These are phyloP conservation scores for Endothia cerciana DNA, from an alignment of 2,329 filamentous ascomycete species.

Conservation along the genomic window DNA sequence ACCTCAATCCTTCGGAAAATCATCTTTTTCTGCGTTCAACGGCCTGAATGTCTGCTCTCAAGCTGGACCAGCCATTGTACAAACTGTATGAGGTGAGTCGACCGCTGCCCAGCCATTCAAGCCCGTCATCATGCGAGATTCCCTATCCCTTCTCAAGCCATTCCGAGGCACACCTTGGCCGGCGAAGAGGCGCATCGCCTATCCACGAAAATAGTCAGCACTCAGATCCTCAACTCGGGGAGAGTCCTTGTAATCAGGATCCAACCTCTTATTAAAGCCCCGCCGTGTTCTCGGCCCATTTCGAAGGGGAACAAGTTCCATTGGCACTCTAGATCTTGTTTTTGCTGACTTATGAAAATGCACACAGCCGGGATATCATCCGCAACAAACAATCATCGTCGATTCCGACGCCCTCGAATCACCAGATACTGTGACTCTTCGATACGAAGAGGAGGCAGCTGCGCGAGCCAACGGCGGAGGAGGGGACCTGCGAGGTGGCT, in stretches of 20 bases:
- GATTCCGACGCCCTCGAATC: slow-evolving; percentile 60
- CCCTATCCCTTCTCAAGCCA: no score
- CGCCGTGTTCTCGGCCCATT: no score
- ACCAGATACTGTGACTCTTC: slow-evolving; percentile 59
- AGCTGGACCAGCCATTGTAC: slow-evolving; percentile 59
- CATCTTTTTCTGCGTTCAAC: slow-evolving; percentile 36
- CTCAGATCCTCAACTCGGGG: no score
- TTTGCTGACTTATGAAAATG: slow-evolving; percentile 14
- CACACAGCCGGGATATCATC: slow-evolving; percentile 54
- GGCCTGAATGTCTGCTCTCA: slow-evolving; percentile 62
- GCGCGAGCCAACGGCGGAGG: slow-evolving; percentile 53
- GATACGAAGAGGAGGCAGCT: slow-evolving; percentile 59
- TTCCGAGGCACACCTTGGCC: no score
- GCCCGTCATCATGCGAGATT: neutral
- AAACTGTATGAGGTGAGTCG: slow-evolving; percentile 64
- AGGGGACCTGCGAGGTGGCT: slow-evolving; percentile 58
- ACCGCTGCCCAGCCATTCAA: slow-evolving; percentile 39
- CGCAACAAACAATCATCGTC: slow-evolving; percentile 61
- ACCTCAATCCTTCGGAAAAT: slow-evolving; percentile 13
- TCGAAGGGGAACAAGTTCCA: no score
- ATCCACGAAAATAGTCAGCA: no score
- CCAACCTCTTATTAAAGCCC: no score
- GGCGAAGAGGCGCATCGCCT: no score
- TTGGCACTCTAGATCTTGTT: neutral
- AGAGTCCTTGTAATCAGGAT: no score